phyloP scores from a whole-genome alignment of 2,329 filamentous ascomycete genomes.

The Verticillium nonalfalfae region DNA sequence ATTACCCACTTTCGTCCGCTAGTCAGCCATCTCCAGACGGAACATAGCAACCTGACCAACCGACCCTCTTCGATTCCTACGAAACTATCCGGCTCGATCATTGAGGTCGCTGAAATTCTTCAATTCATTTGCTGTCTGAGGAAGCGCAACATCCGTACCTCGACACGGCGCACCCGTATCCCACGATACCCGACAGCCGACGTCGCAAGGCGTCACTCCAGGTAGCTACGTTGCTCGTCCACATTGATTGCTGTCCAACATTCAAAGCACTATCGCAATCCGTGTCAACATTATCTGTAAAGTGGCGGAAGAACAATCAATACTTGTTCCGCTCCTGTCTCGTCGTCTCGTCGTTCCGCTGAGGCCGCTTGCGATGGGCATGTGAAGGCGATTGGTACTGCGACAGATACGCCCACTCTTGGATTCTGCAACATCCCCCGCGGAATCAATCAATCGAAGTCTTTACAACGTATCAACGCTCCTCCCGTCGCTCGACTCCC shows the following conservation, averaged over 20 bases:
- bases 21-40: background rate
- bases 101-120: background rate
- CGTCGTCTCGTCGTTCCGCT: conserved; percentile 11
- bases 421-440: background rate
- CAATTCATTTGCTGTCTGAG: background rate
- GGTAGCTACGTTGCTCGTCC: background rate
- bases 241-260: background rate
- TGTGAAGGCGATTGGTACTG: background rate
- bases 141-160: too few species aligned
- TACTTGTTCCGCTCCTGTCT: conserved; percentile 61
- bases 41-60: background rate
- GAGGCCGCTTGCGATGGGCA: background rate
- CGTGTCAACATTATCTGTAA: conserved; percentile 34
- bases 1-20: background rate
- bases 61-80: background rate
- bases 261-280: background rate
- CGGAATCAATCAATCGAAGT: background rate
- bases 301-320: conserved; percentile 33
- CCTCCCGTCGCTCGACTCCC: background rate
- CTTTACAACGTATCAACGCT: background rate
- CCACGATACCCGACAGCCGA: background rate
- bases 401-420: background rate
- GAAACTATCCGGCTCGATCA: background rate
- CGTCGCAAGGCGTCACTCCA: background rate
- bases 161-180: background rate